A percentile compares a stretch with the other conserved stretches of the same genome.
phyloP scores from a whole-genome alignment of 345 rosid genomes.

The Eucalyptus marginata region DNA sequence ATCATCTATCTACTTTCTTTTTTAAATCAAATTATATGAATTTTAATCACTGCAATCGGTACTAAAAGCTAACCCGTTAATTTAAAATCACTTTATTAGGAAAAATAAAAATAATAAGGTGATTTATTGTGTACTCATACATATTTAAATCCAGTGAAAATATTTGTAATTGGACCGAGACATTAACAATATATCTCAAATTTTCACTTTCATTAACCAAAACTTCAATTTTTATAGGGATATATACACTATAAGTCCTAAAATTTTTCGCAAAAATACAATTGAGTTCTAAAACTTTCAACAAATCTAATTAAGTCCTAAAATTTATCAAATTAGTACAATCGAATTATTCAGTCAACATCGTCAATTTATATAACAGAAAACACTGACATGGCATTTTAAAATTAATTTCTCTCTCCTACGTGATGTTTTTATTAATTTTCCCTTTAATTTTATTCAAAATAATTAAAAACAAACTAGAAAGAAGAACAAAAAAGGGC shows the following conservation, averaged over 20 bases:
- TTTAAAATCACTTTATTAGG: not conserved
- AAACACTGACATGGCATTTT: accelerated
- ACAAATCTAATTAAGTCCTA: accelerated
- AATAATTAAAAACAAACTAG: no score
- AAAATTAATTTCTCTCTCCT: no score
- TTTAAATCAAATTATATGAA: not conserved
- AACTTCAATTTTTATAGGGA: not conserved
- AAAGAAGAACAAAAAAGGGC: no score
- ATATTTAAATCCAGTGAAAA: not conserved
- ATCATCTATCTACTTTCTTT: not conserved
- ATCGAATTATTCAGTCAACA: accelerated
- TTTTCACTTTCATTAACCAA: not conserved
- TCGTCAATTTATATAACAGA: accelerated
- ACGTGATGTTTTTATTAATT: no score
- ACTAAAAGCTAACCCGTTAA: not conserved
- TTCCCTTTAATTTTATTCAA: no score
- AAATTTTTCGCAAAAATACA: accelerated
- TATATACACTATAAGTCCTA: no score
- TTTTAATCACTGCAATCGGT: not conserved
- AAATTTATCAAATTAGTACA: accelerated
- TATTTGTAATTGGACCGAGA: not conserved
- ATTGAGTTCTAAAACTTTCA: no score
- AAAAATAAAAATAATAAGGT: not conserved
- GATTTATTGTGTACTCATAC: accelerated
- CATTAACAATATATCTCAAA: not conserved